Conservation (phyloP, 2,329 filamentous ascomycete species). For the Macrophomina tecta region DNA sequence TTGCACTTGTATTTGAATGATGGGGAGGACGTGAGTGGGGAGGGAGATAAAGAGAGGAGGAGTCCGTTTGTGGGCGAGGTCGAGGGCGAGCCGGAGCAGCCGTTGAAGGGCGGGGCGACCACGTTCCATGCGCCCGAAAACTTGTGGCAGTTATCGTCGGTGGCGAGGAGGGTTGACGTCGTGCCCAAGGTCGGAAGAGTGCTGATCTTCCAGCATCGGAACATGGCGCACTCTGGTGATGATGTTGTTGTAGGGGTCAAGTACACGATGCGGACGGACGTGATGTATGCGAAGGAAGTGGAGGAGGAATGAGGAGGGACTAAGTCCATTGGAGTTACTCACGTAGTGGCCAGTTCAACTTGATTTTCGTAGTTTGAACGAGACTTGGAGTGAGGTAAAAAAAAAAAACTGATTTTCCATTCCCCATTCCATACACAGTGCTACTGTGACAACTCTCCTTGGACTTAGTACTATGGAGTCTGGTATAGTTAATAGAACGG, state of each 20-base stretch:
- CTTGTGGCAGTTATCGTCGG: conserved; percentile 20
- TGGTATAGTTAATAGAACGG: too few species aligned
- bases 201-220: conserved; percentile 62
- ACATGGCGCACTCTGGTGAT: conserved; percentile 60
- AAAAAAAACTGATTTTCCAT: too few species aligned
- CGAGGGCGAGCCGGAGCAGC: conserved; percentile 37
- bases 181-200: conserved; percentile 59
- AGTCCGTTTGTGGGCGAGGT: conserved; percentile 10
- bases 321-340: too few species aligned
- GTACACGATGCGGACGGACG: conserved; percentile 62
- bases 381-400: too few species aligned
- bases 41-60: not conserved
- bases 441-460: too few species aligned
- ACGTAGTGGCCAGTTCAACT: too few species aligned
- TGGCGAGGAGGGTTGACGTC: conserved; percentile 49
- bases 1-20: conserved; percentile 63
- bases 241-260: conserved; percentile 61
- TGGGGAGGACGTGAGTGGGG: conserved; percentile 36
- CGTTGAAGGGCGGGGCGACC: conserved; percentile 61
- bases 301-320: not conserved
- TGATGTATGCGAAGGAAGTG: conserved; percentile 53
- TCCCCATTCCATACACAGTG: too few species aligned
- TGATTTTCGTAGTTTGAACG: too few species aligned
- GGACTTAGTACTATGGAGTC: too few species aligned
- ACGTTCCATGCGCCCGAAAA: conserved; percentile 51